Base-by-base conservation (phyloP, 2,329 filamentous ascomycete genomes). In the Knufia fluminis region DNA sequence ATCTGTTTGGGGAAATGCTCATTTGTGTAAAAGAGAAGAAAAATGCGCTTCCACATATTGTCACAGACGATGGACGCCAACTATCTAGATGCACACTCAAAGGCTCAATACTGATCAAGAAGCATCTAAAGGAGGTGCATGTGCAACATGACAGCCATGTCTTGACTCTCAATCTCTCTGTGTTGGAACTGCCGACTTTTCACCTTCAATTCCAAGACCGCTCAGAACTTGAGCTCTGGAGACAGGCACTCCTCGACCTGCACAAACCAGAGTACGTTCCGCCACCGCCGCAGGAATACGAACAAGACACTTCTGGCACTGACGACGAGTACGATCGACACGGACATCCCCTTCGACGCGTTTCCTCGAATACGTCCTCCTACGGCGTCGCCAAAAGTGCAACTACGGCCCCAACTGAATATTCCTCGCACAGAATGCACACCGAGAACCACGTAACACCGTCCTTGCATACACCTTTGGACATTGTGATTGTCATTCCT, bases 1-100 rank as follows among this genome's bases (percentile, higher is more conserved):
- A 88, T 65, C 77, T 98, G 24, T 98, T 98, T 63, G 87, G 85
- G 3, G 92, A 98, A 70, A 98, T 98, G 92, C 84, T 98, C 60
- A 98, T 98, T 57, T 98, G 92, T 63, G 89, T 98, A 53, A 98
- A 97, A 69, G 92, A 97, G 69, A 97, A 96, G 77, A 95, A 90
- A 70, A 68, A 75, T 7, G 65, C 72, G 8, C 73, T 76, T 33
- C 76, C 79, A 46, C 79, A 86, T 56, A 90, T 86, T 78, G 83
- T 78, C n/a, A 71, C 71, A 20, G 59, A 68, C 1, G 68, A 69
- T 3, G 76, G 75, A 19, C 76, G 77, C 49, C 90, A 84, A 64
- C 73, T 78, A 8, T 80, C 81, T 2, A 80, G 86, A 55, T 96
- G 85, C 72, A 94, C 90, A 0, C 73, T 98, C 36, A 98, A 98